Conservation (phyloP, 148 eudicot species). For the Camellia sinensis region DNA sequence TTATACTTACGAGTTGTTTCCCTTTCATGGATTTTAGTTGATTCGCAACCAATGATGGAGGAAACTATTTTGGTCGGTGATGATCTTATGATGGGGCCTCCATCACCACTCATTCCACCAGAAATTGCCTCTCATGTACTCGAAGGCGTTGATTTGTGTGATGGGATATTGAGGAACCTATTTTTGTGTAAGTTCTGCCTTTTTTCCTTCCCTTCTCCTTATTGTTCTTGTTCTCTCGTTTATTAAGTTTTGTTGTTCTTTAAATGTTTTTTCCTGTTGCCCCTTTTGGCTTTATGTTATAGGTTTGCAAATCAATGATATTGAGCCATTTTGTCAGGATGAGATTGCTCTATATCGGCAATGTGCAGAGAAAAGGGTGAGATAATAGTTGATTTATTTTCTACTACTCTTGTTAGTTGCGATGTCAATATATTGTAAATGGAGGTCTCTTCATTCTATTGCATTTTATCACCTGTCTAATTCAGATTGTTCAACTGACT, state of each 20-base stretch:
- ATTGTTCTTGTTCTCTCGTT: neutral
- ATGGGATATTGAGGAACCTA: conserved; percentile 75
- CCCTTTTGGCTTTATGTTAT: conserved; percentile 12
- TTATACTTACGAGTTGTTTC: conserved; percentile 15
- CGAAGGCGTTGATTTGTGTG: conserved; percentile 89
- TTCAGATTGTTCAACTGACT: conserved; percentile 4
- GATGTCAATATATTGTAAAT: neutral
- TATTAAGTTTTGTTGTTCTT: neutral
- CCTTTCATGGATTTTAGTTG: conserved; percentile 42
- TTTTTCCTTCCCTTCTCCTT: neutral
- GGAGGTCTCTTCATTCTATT: conserved; percentile 4
- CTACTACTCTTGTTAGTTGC: neutral
- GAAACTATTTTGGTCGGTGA: conserved; percentile 98
- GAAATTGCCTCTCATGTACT: conserved; percentile 92
- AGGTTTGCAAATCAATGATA: conserved; percentile 90
- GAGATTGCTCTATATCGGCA: conserved; percentile 79
- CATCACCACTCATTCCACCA: conserved; percentile 86
- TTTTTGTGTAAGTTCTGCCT: conserved; percentile 61
- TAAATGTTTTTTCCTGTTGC: neutral
- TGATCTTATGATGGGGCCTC: conserved; percentile 97
- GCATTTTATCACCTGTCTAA: conserved; percentile 1
- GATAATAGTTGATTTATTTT: conserved; percentile 23
- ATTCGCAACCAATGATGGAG: conserved; percentile 88
- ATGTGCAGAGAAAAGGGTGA: conserved; percentile 90
- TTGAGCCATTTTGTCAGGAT: conserved; percentile 98